Conservation (phyloP, 179 eudicot genomes). For the Monotropa hypopitys region DNA sequence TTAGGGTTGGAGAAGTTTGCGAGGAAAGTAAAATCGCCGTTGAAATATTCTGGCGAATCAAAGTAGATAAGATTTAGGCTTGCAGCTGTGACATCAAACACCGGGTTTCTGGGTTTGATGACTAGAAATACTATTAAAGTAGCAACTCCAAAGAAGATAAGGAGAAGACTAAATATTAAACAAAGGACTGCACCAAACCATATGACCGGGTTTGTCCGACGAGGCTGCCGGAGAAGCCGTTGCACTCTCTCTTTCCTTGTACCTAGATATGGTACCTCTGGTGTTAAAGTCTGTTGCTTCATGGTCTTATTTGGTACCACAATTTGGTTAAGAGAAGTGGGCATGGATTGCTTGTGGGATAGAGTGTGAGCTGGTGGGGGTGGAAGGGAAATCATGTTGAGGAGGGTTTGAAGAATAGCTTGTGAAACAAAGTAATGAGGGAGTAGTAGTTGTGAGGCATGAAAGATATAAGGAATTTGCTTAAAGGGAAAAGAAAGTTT, state of each 20-base stretch:
- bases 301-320: background rate
- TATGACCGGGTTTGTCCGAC: conserved; percentile 47
- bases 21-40: conserved; percentile 49
- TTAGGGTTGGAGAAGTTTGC: conserved; percentile 81
- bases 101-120: conserved; percentile 47
- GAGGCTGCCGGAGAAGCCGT: conserved; percentile 33
- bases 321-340: background rate
- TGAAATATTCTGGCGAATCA: conserved; percentile 45
- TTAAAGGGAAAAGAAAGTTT: conserved; percentile 22
- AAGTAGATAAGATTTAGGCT: conserved; percentile 45
- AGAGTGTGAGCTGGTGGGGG: conserved; percentile 23
- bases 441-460: background rate
- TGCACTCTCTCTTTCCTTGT: conserved; percentile 22
- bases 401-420: conserved; percentile 5
- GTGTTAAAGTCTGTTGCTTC: conserved; percentile 6
- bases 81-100: conserved; percentile 55
- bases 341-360: conserved; percentile 7
- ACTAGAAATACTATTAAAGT: conserved; percentile 41
- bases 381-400: conserved; percentile 18
- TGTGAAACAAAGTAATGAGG: conserved; percentile 1
- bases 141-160: conserved; percentile 55
- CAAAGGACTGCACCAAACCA: conserved; percentile 77
- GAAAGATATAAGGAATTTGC: background rate
- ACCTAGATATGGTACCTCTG: conserved; percentile 3
- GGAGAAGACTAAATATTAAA: conserved; percentile 44